phyloP scores from a whole-genome alignment of 1,284 basidiomycete species.

The Austroboletus novae-zelandiae region DNA sequence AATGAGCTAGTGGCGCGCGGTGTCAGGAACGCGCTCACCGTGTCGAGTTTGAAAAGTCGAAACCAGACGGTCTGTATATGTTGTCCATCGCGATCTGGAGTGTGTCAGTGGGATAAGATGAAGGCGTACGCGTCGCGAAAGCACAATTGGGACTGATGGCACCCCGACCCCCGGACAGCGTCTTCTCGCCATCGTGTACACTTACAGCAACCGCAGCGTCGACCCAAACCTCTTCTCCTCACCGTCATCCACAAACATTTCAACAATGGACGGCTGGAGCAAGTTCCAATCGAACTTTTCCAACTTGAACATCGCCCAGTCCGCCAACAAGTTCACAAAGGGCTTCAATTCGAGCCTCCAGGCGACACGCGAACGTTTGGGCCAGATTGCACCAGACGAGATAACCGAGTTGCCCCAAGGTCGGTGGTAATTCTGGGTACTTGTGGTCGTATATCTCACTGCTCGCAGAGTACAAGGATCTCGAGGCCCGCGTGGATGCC shows the following conservation, averaged over 20 bases:
- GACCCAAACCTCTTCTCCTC: not conserved
- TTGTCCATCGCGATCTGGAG: conserved; percentile 31
- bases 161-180: conserved; percentile 18
- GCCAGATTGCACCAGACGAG: conserved; percentile 85
- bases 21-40: conserved; percentile 34
- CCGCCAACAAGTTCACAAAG: conserved; percentile 73
- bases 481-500: conserved; percentile 93
- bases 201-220: conserved; percentile 2
- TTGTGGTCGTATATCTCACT: not conserved
- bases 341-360: conserved; percentile 85
- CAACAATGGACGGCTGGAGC: conserved; percentile 73
- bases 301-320: conserved; percentile 65
- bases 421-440: conserved; percentile 24
- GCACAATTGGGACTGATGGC: conserved; percentile 5
- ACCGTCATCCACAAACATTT: not conserved
- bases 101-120: not conserved
- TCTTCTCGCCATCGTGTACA: not conserved
- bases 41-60: conserved; percentile 70
- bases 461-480: conserved; percentile 86
- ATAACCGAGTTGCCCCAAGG: conserved; percentile 95
- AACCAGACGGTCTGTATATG: conserved; percentile 51
- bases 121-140: conserved; percentile 20
- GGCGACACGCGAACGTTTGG: conserved; percentile 88
- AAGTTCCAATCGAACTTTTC: conserved; percentile 61
- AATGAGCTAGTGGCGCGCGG: not conserved